Conservation (phyloP, 148 eudicot species). For the Polygonum maritimum region DNA sequence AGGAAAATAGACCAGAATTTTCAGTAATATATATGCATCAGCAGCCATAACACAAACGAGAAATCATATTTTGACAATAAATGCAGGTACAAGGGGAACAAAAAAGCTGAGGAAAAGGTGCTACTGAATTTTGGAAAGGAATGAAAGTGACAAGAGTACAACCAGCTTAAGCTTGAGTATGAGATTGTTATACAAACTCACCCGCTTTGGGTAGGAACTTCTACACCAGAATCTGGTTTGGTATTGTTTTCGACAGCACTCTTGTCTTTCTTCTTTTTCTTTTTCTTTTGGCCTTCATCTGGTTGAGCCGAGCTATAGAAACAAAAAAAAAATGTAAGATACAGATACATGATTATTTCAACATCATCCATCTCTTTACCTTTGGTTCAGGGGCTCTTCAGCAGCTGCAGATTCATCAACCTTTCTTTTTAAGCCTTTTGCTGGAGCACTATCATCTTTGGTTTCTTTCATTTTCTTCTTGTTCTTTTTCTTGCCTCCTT, state of each 20-base stretch:
- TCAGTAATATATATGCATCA: not conserved
- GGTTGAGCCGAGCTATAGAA: not conserved
- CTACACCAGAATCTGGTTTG: not conserved
- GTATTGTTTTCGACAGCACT: conserved; percentile 15
- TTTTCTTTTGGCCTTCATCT: conserved; percentile 24
- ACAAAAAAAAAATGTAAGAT: conserved; percentile 1
- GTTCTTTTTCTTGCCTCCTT: conserved; percentile 32
- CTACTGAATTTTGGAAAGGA: not conserved
- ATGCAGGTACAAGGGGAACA: not conserved
- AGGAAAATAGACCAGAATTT: not conserved
- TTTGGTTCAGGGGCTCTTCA: conserved; percentile 23
- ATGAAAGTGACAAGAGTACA: not conserved
- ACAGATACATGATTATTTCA: not conserved
- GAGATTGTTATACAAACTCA: not conserved
- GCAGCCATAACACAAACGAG: not conserved
- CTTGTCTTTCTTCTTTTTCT: conserved; percentile 45
- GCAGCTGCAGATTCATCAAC: conserved; percentile 30
- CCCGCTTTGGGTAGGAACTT: not conserved
- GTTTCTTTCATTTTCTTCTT: conserved; percentile 23
- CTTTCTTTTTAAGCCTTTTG: conserved; percentile 52
- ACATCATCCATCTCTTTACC: conserved; percentile 25
- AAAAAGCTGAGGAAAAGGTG: not conserved
- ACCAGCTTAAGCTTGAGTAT: not conserved
- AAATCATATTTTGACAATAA: not conserved
- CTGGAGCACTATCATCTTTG: conserved; percentile 22